Evolutionary conservation across 305 asterid genomes (phyloP).

Genomic region (Euphrasia arctica): DNA sequence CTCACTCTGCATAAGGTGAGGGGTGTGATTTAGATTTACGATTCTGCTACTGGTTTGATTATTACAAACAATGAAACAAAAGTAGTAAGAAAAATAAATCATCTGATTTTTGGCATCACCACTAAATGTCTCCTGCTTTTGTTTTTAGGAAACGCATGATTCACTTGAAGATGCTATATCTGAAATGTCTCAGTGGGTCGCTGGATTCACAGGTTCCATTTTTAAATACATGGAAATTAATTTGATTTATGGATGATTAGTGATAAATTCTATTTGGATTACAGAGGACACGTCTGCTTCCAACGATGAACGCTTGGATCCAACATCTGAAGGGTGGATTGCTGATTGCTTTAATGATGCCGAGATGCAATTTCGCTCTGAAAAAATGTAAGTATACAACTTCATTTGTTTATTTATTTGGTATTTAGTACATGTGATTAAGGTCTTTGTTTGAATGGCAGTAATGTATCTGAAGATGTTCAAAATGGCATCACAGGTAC

Average conservation of each 20-base stretch:
- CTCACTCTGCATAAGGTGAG: neutral
- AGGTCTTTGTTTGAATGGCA: constrained; percentile 32
- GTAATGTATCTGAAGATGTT: constrained; percentile 50
- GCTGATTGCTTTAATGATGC: constrained; percentile 66
- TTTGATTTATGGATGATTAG: neutral
- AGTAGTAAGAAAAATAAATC: too few relatives aligned
- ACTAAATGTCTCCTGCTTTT: constrained; percentile 16
- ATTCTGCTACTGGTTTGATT: neutral
- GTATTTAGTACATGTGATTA: neutral
- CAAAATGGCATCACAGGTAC: constrained; percentile 57
- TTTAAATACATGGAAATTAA: neutral
- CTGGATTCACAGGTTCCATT: constrained; percentile 64
- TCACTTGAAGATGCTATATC: constrained; percentile 54
- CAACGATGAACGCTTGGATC: constrained; percentile 54
- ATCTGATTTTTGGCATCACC: neutral
- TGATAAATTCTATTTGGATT: constrained; percentile 7
- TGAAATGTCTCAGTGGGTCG: constrained; percentile 81
- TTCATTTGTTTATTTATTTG: neutral
- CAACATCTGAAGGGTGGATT: constrained; percentile 77
- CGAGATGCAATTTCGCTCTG: constrained; percentile 25
- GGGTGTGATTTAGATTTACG: neutral
- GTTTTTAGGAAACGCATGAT: constrained; percentile 58
- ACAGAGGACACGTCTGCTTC: constrained; percentile 44
- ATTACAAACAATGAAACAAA: neutral
- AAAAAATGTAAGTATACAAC: constrained; percentile 29